Percentiles rank a stretch among this genome's conserved stretches.
phyloP scores from a whole-genome alignment of 257 asterid species.

The Rubia yunnanensis region DNA sequence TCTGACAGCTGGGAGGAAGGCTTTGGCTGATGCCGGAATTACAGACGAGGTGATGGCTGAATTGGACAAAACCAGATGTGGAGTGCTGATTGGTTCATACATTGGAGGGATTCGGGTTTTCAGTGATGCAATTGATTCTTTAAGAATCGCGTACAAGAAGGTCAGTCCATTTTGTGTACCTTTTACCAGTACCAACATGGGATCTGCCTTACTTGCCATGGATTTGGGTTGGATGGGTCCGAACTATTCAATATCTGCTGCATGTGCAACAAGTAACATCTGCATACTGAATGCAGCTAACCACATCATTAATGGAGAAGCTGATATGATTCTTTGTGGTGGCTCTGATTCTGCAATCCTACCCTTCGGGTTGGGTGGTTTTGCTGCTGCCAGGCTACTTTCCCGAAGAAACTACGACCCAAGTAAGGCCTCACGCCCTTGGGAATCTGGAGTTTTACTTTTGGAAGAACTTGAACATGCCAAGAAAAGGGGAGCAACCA shows the following conservation, averaged over 20 bases:
- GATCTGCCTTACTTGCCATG: conserved; percentile 95
- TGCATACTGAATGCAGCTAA: conserved; percentile 89
- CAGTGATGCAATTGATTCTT: conserved; percentile 82
- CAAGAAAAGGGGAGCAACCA: conserved; percentile 86
- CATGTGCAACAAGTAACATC: conserved; percentile 94
- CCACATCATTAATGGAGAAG: conserved; percentile 95
- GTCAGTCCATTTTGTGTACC: conserved; percentile 98
- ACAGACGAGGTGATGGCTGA: conserved; percentile 61
- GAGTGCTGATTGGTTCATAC: conserved; percentile 88
- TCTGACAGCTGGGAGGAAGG: conserved; percentile 92
- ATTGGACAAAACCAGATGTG: conserved; percentile 66
- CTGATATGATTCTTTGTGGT: conserved; percentile 93
- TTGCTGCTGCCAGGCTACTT: conserved; percentile 81
- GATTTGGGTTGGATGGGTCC: conserved; percentile 99
- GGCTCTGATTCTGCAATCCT: conserved; percentile 92
- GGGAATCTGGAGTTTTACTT: conserved; percentile 92
- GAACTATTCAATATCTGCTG: conserved; percentile 89
- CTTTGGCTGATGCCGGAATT: conserved; percentile 79
- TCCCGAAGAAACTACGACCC: conserved; percentile 79
- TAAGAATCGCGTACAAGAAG: conserved; percentile 68
- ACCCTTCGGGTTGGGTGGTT: conserved; percentile 95
- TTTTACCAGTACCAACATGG: conserved; percentile 95
- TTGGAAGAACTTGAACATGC: conserved; percentile 97
- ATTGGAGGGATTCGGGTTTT: conserved; percentile 97
- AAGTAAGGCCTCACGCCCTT: conserved; percentile 87